Percentiles rank a stretch among this genome's conserved stretches.
Evolutionary conservation across 75 land plant genomes (phyloP).

Genomic region (Cryptomeria japonica): DNA sequence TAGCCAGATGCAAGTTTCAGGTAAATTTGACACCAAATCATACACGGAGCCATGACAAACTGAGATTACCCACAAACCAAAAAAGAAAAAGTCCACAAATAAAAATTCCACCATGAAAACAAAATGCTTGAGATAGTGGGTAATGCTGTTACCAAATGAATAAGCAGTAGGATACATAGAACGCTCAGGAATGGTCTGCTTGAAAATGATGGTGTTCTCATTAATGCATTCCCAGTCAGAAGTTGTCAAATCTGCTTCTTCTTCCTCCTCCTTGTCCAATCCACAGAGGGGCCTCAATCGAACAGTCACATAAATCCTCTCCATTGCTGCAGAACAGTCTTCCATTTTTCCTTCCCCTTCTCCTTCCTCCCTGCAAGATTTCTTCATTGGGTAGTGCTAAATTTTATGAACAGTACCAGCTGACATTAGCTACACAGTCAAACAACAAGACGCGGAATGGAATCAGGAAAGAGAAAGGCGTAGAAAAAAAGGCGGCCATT

Average conservation of each 20-base stretch:
- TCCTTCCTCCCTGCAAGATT: background rate
- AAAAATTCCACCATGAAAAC: background rate
- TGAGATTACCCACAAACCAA: no score
- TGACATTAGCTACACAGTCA: background rate
- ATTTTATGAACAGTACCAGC: background rate
- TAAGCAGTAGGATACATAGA: slow-evolving; percentile 74
- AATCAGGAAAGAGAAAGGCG: background rate
- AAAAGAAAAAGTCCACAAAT: background rate
- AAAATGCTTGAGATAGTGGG: background rate
- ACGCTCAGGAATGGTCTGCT: slow-evolving; percentile 62
- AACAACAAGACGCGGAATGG: background rate
- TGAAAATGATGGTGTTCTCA: slow-evolving; percentile 61
- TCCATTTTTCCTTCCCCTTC: background rate
- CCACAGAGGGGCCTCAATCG: slow-evolving; percentile 88
- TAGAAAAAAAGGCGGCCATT: background rate
- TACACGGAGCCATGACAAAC: background rate
- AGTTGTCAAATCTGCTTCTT: slow-evolving; percentile 26
- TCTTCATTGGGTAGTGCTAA: background rate
- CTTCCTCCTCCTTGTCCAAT: slow-evolving; percentile 55
- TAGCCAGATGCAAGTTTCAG: background rate
- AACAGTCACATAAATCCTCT: slow-evolving; percentile 91
- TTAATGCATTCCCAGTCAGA: slow-evolving; percentile 94
- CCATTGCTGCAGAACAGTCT: slow-evolving; percentile 20
- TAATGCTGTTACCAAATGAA: slow-evolving; percentile 66
- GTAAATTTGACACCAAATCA: background rate